A percentile compares a stretch with the other conserved stretches of the same genome.
phyloP scores from a whole-genome alignment of 2,329 filamentous ascomycete genomes.

The Diaporthe vexans region DNA sequence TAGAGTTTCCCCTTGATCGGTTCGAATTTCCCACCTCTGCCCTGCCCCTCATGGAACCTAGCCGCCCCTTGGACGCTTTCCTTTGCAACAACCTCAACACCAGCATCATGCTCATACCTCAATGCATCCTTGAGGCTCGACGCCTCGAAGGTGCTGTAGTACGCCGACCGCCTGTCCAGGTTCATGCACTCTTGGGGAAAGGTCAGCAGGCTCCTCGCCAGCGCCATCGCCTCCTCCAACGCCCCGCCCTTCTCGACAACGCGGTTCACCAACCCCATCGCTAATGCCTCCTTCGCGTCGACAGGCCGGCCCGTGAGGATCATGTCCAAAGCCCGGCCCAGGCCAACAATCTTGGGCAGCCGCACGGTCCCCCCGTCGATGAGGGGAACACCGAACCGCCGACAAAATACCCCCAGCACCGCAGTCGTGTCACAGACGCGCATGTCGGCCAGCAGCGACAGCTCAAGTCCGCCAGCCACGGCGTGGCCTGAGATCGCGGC shows the following conservation, averaged over 20 bases:
- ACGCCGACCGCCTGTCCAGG: slow-evolving; percentile 61
- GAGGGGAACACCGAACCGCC: slow-evolving; percentile 65
- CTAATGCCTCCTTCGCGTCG: slow-evolving; percentile 61
- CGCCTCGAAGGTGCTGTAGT: slow-evolving; percentile 65
- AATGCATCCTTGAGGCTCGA: slow-evolving; percentile 64
- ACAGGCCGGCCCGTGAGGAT: slow-evolving; percentile 68
- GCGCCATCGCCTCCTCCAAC: slow-evolving; percentile 60
- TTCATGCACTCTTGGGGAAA: slow-evolving; percentile 69
- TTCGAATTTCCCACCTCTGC: slow-evolving; percentile 11
- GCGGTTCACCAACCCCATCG: slow-evolving; percentile 66
- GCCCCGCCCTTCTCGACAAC: slow-evolving; percentile 65
- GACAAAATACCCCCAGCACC: slow-evolving; percentile 68
- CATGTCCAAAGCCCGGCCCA: slow-evolving; percentile 68
- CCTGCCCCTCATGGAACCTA: slow-evolving; percentile 22
- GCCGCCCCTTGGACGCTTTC: slow-evolving; percentile 54
- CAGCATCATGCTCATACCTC: slow-evolving; percentile 61
- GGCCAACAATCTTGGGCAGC: slow-evolving; percentile 63
- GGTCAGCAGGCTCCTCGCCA: slow-evolving; percentile 60
- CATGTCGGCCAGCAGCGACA: slow-evolving; percentile 66
- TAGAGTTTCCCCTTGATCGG: slow-evolving; percentile 17
- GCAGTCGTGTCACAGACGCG: slow-evolving; percentile 67
- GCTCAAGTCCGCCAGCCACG: slow-evolving; percentile 67
- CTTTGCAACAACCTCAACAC: slow-evolving; percentile 55
- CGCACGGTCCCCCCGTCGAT: slow-evolving; percentile 67
- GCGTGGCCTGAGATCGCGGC: slow-evolving; percentile 65